Base-by-base conservation (phyloP, 2,329 filamentous ascomycete species). In the Diaporthe citrichinensis region DNA sequence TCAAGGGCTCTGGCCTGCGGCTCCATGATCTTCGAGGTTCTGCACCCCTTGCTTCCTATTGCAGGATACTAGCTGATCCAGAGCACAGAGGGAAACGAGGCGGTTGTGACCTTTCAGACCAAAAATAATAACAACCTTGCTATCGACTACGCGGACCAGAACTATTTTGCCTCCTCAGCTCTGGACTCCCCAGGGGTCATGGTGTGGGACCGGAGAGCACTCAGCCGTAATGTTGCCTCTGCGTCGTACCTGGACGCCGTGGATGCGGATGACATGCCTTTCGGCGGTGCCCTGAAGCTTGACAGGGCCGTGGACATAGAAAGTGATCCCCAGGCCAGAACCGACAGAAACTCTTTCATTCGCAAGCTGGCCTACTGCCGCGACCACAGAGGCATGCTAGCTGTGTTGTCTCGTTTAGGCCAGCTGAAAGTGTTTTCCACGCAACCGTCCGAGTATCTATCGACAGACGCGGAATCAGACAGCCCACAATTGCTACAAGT, bases 161-260 rank as follows among this genome's bases (percentile, higher is more conserved):
- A 97, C 79, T 96, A 95, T 83, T 96, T 97, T 84, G 92, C 94
- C 1, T 96, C 94, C 1, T 95, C 94, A 20, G 93, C 93, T 3
- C 86, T 94, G 17, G 94, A 94, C 75, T 92, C 94, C 68, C 93
- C 94, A 0, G 91, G 92, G 10, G 88, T 96, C 71, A 92, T 93
- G 82, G 88, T 96, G 44, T 96, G 94, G 94, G 94, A 96, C 81
- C 91, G 93, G 36, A 92, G 94, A 58, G 90, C 89, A n/a, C 88
- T 87, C 17, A 86, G 86, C 28, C 88, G 89, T 15, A 84, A 87
- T 1, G 83, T 88, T 15, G 88, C 89, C 12, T 91, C 90, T 15
- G 83, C 87, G 17, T 83, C 85, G 20, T 93, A 93, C 78, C 79
- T 88, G 20, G 87, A 91, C 39, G 89, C 91, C 3, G 84, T 92